Percentiles rank a stretch among this genome's conserved stretches.
Conservation (phyloP, 805 yeast genomes). For the Debaryomyces tyrocola region DNA sequence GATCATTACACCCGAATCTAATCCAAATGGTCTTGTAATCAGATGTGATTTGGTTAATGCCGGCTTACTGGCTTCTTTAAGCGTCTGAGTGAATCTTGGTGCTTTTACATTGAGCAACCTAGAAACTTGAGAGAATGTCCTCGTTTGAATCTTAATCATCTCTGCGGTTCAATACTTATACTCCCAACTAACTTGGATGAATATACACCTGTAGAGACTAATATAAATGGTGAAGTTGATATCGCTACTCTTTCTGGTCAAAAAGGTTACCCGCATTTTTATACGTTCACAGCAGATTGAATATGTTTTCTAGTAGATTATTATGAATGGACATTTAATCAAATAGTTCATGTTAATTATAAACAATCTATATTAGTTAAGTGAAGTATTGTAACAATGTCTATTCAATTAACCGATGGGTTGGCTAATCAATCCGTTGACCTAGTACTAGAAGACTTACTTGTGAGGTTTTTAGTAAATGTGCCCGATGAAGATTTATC, state of each 20-base stretch:
- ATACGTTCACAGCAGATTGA: too few species aligned
- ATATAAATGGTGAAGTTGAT: too few species aligned
- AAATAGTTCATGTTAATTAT: neutral
- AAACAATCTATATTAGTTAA: neutral
- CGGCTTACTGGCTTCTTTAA: slow-evolving; percentile 39
- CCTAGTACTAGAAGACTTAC: slow-evolving; percentile 76
- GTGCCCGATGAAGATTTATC: slow-evolving; percentile 90
- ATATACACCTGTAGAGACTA: too few species aligned
- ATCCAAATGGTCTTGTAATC: slow-evolving; percentile 41
- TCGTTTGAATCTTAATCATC: neutral
- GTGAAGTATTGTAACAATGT: slow-evolving; percentile 38
- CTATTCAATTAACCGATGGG: slow-evolving; percentile 55
- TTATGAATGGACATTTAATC: neutral
- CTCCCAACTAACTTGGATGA: too few species aligned
- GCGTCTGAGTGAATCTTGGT: slow-evolving; percentile 38
- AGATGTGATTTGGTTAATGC: slow-evolving; percentile 31
- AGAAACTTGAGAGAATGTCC: slow-evolving; percentile 1
- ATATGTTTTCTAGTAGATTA: too few species aligned
- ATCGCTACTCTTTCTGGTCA: too few species aligned
- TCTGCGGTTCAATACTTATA: too few species aligned
- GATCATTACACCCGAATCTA: slow-evolving; percentile 27
- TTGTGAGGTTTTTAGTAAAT: slow-evolving; percentile 87
- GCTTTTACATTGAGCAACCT: slow-evolving; percentile 9
- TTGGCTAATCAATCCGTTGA: slow-evolving; percentile 68
- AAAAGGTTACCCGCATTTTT: too few species aligned